Percentiles rank a stretch among this genome's conserved stretches.
phyloP scores from a whole-genome alignment of 306 rosid genomes.

The Biancaea sappan region DNA sequence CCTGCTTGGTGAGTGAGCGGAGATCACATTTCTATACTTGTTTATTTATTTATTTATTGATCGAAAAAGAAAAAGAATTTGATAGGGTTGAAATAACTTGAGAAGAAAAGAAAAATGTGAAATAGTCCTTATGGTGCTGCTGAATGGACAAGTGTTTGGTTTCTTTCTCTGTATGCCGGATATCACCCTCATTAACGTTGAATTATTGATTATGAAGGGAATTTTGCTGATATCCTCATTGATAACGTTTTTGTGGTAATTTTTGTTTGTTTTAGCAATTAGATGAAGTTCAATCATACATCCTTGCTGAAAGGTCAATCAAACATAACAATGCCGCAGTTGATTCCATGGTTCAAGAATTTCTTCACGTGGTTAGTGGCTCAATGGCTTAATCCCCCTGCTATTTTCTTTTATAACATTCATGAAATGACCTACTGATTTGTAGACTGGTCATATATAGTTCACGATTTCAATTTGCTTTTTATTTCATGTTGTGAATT shows the following conservation, averaged over 20 bases:
- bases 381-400: constrained; percentile 29
- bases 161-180: background rate
- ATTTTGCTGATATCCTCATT: constrained; percentile 10
- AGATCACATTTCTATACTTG: background rate
- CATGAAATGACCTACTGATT: constrained; percentile 1
- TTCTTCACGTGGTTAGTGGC: constrained; percentile 68
- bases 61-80: too few relatives aligned
- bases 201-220: background rate
- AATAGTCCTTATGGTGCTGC: constrained; percentile 3
- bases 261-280: constrained; percentile 58
- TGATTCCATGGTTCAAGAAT: constrained; percentile 55
- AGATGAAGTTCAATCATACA: constrained; percentile 89
- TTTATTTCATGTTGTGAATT: constrained; percentile 18
- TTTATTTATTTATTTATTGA: background rate
- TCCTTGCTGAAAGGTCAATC: constrained; percentile 66
- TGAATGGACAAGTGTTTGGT: constrained; percentile 9
- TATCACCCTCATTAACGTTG: background rate
- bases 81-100: background rate
- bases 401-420: background rate
- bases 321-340: constrained; percentile 51
- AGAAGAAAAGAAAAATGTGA: background rate
- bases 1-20: constrained; percentile 58
- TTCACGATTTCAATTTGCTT: background rate
- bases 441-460: constrained; percentile 15
- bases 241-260: constrained; percentile 13